Evolutionary conservation across 2,329 filamentous ascomycete species (phyloP).

Genomic region (Fusarium sp.): DNA sequence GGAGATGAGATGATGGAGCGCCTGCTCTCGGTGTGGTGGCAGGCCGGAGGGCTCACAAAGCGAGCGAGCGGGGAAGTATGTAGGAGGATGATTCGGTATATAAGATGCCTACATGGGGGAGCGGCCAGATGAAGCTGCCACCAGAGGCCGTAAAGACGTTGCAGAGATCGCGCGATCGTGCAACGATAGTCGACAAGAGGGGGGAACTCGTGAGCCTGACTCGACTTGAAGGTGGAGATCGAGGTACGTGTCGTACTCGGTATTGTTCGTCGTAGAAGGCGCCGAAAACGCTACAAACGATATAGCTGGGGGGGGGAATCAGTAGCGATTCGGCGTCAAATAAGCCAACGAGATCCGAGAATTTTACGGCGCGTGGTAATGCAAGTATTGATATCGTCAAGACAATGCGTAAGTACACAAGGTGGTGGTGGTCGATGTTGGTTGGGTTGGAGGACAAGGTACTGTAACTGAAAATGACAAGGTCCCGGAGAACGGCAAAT

Average conservation of each 20-base stretch:
- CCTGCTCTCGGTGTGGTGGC: conserved; percentile 55
- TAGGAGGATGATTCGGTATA: conserved; percentile 45
- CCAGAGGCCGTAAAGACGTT: conserved; percentile 28
- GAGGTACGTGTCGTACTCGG: conserved; percentile 48
- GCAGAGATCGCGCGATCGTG: conserved; percentile 43
- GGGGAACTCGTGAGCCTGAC: conserved; percentile 41
- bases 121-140: conserved; percentile 30
- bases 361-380: conserved; percentile 42
- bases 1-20: conserved; percentile 51
- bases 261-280: conserved; percentile 36
- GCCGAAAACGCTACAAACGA: conserved; percentile 46
- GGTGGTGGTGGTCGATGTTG: conserved; percentile 48
- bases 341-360: conserved; percentile 31
- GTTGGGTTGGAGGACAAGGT: conserved; percentile 52
- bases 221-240: conserved; percentile 43
- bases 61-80: conserved; percentile 48
- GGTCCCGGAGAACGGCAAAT: conserved; percentile 49
- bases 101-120: conserved; percentile 55
- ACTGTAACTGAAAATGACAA: conserved; percentile 52
- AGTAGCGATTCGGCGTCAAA: conserved; percentile 42
- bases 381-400: conserved; percentile 50
- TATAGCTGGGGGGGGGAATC: conserved; percentile 43
- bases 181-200: conserved; percentile 33
- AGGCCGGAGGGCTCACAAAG: conserved; percentile 52
- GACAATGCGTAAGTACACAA: conserved; percentile 38